Percentiles rank a stretch among this genome's conserved stretches.
These are phyloP conservation scores for Aspergillus biplanus DNA, from an alignment of 495 filamentous ascomycete species.

Conservation along the genomic window DNA sequence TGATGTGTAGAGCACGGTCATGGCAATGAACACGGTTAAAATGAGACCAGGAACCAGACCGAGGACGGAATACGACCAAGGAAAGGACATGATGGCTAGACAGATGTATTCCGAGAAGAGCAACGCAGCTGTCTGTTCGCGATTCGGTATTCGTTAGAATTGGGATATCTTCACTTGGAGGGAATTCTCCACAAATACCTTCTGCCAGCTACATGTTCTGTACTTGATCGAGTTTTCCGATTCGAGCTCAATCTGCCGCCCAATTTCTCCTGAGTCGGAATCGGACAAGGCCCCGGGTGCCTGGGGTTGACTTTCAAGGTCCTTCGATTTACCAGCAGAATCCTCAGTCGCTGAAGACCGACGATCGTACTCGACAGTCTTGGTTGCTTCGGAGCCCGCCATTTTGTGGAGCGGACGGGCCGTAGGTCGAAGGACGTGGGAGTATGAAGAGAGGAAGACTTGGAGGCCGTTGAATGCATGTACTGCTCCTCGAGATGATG, in stretches of 20 bases:
- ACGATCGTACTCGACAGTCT: slow-evolving; percentile 26
- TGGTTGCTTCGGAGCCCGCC: slow-evolving; percentile 36
- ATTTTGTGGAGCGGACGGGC: slow-evolving; percentile 48
- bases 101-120: slow-evolving; percentile 94
- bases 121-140: slow-evolving; percentile 73
- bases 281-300: slow-evolving; percentile 32
- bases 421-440: slow-evolving; percentile 40
- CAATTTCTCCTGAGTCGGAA: slow-evolving; percentile 51
- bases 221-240: slow-evolving; percentile 82
- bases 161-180: neutral
- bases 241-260: slow-evolving; percentile 78
- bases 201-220: slow-evolving; percentile 87
- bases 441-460: slow-evolving; percentile 32
- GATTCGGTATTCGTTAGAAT: neutral
- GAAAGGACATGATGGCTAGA: slow-evolving; percentile 92
- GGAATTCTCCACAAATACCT: slow-evolving; percentile 51
- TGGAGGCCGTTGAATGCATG: slow-evolving; percentile 44
- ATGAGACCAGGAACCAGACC: slow-evolving; percentile 88
- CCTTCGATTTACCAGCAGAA: slow-evolving; percentile 36
- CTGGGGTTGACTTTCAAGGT: slow-evolving; percentile 38
- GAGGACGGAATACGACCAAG: slow-evolving; percentile 84
- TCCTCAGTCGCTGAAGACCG: slow-evolving; percentile 33
- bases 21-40: slow-evolving; percentile 74
- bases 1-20: slow-evolving; percentile 82
- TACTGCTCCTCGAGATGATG: slow-evolving; percentile 23